These are phyloP conservation scores for Alternaria burnsii DNA, from an alignment of 2,329 filamentous ascomycete species.

Conservation along the genomic window DNA sequence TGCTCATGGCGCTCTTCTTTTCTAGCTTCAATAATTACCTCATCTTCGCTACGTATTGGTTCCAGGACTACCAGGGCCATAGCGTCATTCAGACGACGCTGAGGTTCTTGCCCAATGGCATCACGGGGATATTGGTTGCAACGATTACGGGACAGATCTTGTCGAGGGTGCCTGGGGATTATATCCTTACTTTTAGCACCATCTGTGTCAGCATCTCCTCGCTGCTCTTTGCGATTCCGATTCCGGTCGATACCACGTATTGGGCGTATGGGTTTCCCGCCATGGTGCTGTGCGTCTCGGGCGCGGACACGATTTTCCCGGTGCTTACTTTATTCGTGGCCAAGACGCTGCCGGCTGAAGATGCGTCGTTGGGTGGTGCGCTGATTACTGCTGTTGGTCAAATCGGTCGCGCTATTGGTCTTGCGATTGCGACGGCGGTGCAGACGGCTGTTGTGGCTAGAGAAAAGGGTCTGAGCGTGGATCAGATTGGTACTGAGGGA, in stretches of 20 bases:
- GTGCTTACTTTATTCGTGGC: slow-evolving; percentile 72
- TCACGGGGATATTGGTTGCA: slow-evolving; percentile 66
- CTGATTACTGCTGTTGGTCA: slow-evolving; percentile 73
- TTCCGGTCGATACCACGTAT: slow-evolving; percentile 68
- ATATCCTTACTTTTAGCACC: slow-evolving; percentile 67
- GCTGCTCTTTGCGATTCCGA: slow-evolving; percentile 70
- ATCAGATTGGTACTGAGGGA: slow-evolving; percentile 37
- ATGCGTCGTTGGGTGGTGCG: slow-evolving; percentile 73
- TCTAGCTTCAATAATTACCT: slow-evolving; percentile 73
- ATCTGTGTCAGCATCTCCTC: slow-evolving; percentile 63
- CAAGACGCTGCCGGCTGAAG: slow-evolving; percentile 66
- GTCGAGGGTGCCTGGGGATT: slow-evolving; percentile 64
- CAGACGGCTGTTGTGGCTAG: slow-evolving; percentile 64
- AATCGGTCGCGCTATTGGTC: slow-evolving; percentile 70
- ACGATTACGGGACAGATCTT: slow-evolving; percentile 56
- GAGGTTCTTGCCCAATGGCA: slow-evolving; percentile 72
- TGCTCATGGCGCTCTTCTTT: slow-evolving; percentile 73
- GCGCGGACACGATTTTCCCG: slow-evolving; percentile 73
- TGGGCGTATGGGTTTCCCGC: slow-evolving; percentile 73
- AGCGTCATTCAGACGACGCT: slow-evolving; percentile 72
- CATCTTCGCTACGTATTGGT: slow-evolving; percentile 74
- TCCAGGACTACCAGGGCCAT: slow-evolving; percentile 71
- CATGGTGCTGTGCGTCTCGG: slow-evolving; percentile 71
- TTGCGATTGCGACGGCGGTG: slow-evolving; percentile 71
- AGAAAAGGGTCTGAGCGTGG: slow-evolving; percentile 37